Evolutionary conservation across 176 grass and related monocot species (phyloP).

Genomic region (Musa itinerans): DNA sequence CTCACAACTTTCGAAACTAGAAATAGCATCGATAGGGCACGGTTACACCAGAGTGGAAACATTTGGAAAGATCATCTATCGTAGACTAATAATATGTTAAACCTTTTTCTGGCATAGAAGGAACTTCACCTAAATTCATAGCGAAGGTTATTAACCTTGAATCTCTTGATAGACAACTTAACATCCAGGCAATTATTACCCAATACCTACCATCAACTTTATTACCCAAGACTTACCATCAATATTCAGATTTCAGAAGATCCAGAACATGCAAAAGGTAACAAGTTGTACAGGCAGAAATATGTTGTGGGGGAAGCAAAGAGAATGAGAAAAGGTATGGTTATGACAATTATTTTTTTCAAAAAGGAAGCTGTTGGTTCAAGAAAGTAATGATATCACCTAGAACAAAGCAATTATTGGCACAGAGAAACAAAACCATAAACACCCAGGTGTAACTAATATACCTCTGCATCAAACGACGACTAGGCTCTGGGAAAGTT

Average conservation of each 20-base stretch:
- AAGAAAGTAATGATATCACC: no score
- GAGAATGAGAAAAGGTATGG: not conserved
- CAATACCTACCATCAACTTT: not conserved
- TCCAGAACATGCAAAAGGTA: not conserved
- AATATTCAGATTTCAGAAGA: not conserved
- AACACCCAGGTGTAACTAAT: slow-evolving; percentile 15
- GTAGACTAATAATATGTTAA: not conserved
- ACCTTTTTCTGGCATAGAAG: no score
- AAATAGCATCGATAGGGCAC: no score
- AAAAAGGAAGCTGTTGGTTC: not conserved
- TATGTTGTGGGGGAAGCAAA: not conserved
- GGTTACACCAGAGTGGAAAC: not conserved
- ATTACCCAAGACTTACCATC: no score
- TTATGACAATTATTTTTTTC: not conserved
- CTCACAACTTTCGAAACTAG: no score
- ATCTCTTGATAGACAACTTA: not conserved
- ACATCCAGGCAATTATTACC: not conserved
- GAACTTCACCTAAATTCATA: not conserved
- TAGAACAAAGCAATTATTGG: not conserved
- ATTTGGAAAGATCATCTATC: not conserved
- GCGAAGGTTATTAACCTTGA: not conserved
- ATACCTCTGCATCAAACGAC: slow-evolving; percentile 73
- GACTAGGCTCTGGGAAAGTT: slow-evolving; percentile 83
- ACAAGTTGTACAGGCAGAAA: not conserved
- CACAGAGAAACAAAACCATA: not conserved